A percentile compares a stretch with the other conserved stretches of the same genome.
phyloP scores from a whole-genome alignment of 208 protist species.

The Wallacemonas collosoma region DNA sequence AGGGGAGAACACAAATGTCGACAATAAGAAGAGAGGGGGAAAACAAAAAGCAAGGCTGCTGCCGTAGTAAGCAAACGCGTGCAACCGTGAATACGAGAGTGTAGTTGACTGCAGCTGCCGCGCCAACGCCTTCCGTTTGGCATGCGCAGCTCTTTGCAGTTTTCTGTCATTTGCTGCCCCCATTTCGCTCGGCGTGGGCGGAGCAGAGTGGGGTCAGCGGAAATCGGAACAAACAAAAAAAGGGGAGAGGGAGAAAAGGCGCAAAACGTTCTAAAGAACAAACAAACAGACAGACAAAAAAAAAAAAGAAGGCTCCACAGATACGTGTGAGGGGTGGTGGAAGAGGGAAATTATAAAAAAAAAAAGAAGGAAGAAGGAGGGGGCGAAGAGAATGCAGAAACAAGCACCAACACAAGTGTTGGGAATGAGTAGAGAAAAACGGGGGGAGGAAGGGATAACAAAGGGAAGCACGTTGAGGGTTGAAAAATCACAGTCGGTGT shows the following conservation, averaged over 20 bases:
- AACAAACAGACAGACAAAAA: background rate
- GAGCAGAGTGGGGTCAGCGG: background rate
- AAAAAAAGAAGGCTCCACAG: background rate
- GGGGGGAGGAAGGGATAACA: too few species aligned
- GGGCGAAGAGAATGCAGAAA: too few species aligned
- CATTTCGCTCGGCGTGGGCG: background rate
- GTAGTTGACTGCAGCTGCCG: too few species aligned
- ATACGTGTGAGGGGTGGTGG: background rate
- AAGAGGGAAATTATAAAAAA: slow-evolving; percentile 10
- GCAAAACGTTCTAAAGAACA: too few species aligned
- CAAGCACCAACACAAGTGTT: too few species aligned
- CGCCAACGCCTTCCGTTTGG: too few species aligned
- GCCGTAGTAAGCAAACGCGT: too few species aligned
- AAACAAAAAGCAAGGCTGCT: background rate
- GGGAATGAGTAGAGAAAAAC: too few species aligned
- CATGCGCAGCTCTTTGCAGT: too few species aligned
- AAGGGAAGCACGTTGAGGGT: too few species aligned
- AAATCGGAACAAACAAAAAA: slow-evolving; percentile 11
- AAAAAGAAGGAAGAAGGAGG: slow-evolving; percentile 6
- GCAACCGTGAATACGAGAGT: too few species aligned
- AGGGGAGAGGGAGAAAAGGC: background rate
- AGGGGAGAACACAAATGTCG: slow-evolving; percentile 5
- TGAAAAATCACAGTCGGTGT: too few species aligned
- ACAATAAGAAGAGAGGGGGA: slow-evolving; percentile 19
- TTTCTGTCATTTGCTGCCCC: background rate